These are phyloP conservation scores for Tilletia walkeri DNA, from an alignment of 1,284 basidiomycete species.

Conservation along the genomic window DNA sequence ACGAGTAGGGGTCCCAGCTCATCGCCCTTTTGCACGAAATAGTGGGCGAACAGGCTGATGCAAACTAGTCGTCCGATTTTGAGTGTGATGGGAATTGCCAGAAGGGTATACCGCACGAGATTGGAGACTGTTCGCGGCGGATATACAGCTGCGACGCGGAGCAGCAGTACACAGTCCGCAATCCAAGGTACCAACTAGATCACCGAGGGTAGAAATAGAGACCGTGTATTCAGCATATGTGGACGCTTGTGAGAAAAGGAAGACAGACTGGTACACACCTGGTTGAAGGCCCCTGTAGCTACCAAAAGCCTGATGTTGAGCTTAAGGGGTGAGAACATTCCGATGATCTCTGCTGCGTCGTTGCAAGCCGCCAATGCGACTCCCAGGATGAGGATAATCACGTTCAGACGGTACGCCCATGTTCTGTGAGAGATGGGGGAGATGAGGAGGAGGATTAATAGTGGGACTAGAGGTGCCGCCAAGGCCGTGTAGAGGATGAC, in stretches of 20 bases:
- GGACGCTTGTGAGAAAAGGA: no score
- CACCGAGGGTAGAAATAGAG: no score
- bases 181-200: not conserved
- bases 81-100: not conserved
- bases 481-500: not conserved
- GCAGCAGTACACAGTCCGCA: not conserved
- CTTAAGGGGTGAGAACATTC: not conserved
- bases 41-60: not conserved
- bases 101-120: not conserved
- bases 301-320: not conserved
- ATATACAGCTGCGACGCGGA: slow-evolving; percentile 1
- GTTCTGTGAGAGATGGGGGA: not conserved
- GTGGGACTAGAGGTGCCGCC: not conserved
- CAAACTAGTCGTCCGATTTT: slow-evolving; percentile 9
- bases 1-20: not conserved
- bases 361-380: not conserved
- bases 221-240: no score
- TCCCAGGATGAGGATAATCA: not conserved
- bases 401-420: not conserved
- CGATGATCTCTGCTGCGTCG: slow-evolving; percentile 5
- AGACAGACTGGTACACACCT: no score
- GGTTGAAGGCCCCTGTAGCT: not conserved
- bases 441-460: not conserved
- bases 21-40: not conserved
- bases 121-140: not conserved